phyloP scores from a whole-genome alignment of 352 stramenopile genomes.

The Albugo candida region DNA sequence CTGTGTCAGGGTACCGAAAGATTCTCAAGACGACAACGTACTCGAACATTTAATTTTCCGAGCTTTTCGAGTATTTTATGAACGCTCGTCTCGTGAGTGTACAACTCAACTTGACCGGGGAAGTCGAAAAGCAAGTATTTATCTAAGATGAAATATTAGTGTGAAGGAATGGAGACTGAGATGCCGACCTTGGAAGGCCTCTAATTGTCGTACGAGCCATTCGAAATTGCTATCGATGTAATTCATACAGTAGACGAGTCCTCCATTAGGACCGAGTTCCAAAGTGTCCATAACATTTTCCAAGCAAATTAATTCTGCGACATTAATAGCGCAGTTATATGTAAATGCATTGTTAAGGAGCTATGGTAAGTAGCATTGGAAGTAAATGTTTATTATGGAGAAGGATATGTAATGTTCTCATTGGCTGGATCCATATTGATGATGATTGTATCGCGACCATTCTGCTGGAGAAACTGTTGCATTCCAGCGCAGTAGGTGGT shows the following conservation, averaged over 20 bases:
- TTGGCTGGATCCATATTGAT: slow-evolving; percentile 98
- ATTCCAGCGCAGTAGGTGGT: slow-evolving; percentile 98
- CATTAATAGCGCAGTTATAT: slow-evolving; percentile 77
- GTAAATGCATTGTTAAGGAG: neutral
- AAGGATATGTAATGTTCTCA: slow-evolving; percentile 52
- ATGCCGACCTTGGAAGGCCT: slow-evolving; percentile 18
- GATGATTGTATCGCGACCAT: slow-evolving; percentile 61
- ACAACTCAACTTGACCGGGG: slow-evolving; percentile 97
- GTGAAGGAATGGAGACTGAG: neutral
- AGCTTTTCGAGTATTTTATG: slow-evolving; percentile 89
- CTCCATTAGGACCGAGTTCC: slow-evolving; percentile 91
- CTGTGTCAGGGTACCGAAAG: neutral
- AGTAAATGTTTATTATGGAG: neutral
- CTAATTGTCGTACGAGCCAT: slow-evolving; percentile 91
- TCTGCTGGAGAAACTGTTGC: slow-evolving; percentile 81
- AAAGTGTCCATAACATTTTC: slow-evolving; percentile 90
- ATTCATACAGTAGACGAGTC: slow-evolving; percentile 98
- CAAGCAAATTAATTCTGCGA: slow-evolving; percentile 92
- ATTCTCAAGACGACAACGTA: slow-evolving; percentile 11
- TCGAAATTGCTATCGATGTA: slow-evolving; percentile 97
- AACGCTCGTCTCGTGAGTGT: slow-evolving; percentile 96
- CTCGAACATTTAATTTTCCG: slow-evolving; percentile 71
- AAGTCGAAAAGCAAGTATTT: slow-evolving; percentile 99
- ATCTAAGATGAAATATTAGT: slow-evolving; percentile 24
- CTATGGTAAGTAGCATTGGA: neutral